phyloP scores from a whole-genome alignment of 2,329 filamentous ascomycete genomes.

The Apiospora rasikravindrae region DNA sequence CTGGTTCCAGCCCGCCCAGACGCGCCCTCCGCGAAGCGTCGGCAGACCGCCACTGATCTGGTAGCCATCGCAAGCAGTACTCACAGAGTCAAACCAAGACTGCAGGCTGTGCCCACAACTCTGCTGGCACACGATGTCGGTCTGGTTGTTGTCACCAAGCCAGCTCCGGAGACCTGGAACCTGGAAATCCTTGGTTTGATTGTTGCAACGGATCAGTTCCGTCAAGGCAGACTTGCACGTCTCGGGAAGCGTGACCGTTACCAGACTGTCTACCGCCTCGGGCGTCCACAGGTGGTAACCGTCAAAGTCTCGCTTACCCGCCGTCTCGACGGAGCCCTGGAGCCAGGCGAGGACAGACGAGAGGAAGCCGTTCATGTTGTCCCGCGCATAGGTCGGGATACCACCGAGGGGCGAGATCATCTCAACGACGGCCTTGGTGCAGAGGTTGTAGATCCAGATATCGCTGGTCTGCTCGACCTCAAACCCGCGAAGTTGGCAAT shows the following conservation, averaged over 20 bases:
- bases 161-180: too few species aligned
- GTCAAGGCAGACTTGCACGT: too few species aligned
- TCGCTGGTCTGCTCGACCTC: conserved; percentile 16
- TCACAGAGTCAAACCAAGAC: too few species aligned
- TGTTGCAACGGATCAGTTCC: too few species aligned
- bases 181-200: too few species aligned
- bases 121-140: too few species aligned
- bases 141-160: too few species aligned
- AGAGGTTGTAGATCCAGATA: conserved; percentile 25
- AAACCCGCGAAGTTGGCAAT: conserved; percentile 63
- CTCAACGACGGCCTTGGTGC: conserved; percentile 24
- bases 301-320: not conserved
- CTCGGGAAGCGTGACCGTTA: too few species aligned
- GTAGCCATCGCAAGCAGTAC: too few species aligned
- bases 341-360: conserved; percentile 6
- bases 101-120: too few species aligned
- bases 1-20: not conserved
- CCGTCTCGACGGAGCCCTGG: not conserved
- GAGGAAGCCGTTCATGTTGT: not conserved
- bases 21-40: not conserved
- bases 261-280: too few species aligned
- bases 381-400: not conserved
- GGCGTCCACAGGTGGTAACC: too few species aligned
- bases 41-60: not conserved
- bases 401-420: conserved; percentile 8